These are phyloP conservation scores for Pseudogymnoascus sp. DNA, from an alignment of 2,329 filamentous ascomycete genomes.

Conservation along the genomic window DNA sequence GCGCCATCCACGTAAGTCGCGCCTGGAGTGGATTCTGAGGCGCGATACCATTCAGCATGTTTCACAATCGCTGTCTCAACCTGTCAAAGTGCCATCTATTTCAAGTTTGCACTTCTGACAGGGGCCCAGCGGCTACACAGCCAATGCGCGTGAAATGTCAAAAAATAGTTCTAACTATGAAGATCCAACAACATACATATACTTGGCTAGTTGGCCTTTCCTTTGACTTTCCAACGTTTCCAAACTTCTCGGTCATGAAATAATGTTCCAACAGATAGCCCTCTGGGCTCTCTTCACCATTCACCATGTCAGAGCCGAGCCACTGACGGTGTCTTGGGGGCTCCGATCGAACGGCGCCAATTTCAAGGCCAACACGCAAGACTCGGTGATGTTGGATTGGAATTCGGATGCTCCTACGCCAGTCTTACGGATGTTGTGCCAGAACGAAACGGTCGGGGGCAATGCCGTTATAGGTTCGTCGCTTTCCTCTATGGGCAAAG, in stretches of 20 bases:
- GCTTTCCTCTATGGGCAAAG: not conserved
- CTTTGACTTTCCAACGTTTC: not conserved
- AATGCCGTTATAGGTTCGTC: not conserved
- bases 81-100: too few species aligned
- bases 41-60: not conserved
- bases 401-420: conserved; percentile 11
- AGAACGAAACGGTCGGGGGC: not conserved
- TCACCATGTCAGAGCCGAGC: not conserved
- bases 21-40: not conserved
- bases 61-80: not conserved
- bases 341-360: conserved; percentile 11
- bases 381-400: conserved; percentile 16
- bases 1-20: not conserved
- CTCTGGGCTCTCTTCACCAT: not conserved
- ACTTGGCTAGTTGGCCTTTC: not conserved
- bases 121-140: not conserved
- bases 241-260: not conserved
- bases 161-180: not conserved
- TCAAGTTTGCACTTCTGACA: not conserved
- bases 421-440: conserved; percentile 16
- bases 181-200: not conserved
- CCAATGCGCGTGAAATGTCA: not conserved
- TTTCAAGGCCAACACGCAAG: conserved; percentile 13
- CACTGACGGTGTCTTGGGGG: conserved; percentile 11
- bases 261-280: not conserved